These are phyloP conservation scores for Aspergillus sp. DNA, from an alignment of 2,329 filamentous ascomycete species.

Conservation along the genomic window DNA sequence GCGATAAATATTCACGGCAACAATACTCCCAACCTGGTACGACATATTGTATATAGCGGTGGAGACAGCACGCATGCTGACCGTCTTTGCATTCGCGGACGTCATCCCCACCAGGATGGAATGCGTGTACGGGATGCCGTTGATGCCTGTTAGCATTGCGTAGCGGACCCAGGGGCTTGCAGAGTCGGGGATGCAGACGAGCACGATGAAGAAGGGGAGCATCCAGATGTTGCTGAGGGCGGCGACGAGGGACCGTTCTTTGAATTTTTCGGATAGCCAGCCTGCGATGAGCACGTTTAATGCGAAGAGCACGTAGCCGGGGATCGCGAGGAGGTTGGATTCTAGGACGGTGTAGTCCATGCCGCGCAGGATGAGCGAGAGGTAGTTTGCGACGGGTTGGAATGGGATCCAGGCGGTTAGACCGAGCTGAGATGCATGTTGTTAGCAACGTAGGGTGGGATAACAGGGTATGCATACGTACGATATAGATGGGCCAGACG, in stretches of 20 bases:
- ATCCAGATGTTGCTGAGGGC: constrained; percentile 8
- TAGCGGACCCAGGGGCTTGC: constrained; percentile 4
- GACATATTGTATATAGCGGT: constrained; percentile 5
- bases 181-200: not conserved
- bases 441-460: not conserved
- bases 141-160: not conserved
- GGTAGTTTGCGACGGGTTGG: constrained; percentile 23
- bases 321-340: constrained; percentile 44
- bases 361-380: constrained; percentile 41
- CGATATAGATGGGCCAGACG: constrained; percentile 53
- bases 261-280: constrained; percentile 5
- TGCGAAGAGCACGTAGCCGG: not conserved
- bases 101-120: constrained; percentile 2
- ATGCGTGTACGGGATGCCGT: constrained; percentile 5
- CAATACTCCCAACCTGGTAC: constrained; percentile 5
- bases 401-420: constrained; percentile 36
- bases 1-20: constrained; percentile 1
- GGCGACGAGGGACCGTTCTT: constrained; percentile 4
- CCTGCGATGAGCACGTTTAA: not conserved
- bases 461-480: not conserved
- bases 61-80: constrained; percentile 4
- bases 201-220: constrained; percentile 7
- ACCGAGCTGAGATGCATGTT: constrained; percentile 29
- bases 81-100: not conserved
- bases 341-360: constrained; percentile 57